Evolutionary conservation across 2,329 filamentous ascomycete genomes (phyloP).

Genomic region (Neophaeococcomyces mojaviensis): DNA sequence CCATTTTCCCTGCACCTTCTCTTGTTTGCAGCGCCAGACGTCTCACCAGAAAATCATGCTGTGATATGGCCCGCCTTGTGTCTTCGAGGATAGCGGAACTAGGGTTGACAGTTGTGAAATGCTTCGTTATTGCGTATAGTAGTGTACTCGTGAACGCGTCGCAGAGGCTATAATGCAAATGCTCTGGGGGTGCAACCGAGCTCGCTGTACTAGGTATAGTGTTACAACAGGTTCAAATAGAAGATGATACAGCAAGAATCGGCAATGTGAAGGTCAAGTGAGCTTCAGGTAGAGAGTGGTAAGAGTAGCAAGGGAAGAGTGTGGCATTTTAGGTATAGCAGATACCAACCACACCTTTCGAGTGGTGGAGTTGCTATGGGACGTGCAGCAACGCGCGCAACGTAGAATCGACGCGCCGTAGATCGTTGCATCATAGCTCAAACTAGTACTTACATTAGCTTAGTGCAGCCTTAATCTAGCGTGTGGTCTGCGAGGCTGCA

Average conservation of each 20-base stretch:
- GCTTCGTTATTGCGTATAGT: neutral
- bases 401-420: too few species aligned
- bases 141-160: neutral
- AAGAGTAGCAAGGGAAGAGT: too few species aligned
- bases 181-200: neutral
- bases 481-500: neutral
- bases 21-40: neutral
- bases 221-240: conserved; percentile 6
- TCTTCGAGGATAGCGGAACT: neutral
- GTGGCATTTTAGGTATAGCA: too few species aligned
- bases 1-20: neutral
- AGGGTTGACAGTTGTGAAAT: too few species aligned
- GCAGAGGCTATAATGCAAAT: neutral
- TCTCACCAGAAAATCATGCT: neutral
- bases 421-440: too few species aligned
- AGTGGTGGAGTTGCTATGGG: too few species aligned
- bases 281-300: neutral
- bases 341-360: too few species aligned
- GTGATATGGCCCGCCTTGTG: neutral
- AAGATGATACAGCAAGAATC: neutral
- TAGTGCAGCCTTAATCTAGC: conserved; percentile 2
- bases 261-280: neutral
- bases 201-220: neutral
- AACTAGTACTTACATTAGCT: too few species aligned
- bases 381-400: too few species aligned